Percentiles rank a stretch among this genome's conserved stretches.
phyloP scores from a whole-genome alignment of 257 asterid genomes.

The Leptodermis oblonga region DNA sequence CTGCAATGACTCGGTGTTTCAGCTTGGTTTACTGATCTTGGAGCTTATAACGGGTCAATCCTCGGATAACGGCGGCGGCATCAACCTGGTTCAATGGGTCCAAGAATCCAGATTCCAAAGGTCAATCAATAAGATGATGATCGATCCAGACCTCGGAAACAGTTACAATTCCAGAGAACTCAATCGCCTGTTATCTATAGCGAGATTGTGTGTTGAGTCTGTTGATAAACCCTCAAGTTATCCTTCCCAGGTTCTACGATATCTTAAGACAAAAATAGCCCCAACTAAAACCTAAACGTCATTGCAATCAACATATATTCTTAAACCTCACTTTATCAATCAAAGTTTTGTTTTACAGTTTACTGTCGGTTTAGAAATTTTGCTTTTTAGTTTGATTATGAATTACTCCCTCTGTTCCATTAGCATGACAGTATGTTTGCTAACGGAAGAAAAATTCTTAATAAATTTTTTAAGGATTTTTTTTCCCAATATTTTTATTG shows the following conservation, averaged over 20 bases:
- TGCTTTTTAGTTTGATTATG: no score
- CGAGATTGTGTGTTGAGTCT: slow-evolving; percentile 65
- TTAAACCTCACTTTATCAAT: not conserved
- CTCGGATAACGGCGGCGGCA: slow-evolving; percentile 61
- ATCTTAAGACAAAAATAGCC: slow-evolving; percentile 61
- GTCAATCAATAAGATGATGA: slow-evolving; percentile 65
- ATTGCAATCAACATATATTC: no score
- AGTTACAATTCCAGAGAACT: slow-evolving; percentile 60
- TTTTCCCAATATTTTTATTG: no score
- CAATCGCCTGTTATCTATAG: slow-evolving; percentile 57
- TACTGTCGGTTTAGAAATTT: no score
- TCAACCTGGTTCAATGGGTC: slow-evolving; percentile 67
- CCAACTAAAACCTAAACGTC: not conserved
- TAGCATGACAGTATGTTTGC: no score
- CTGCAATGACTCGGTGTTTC: slow-evolving; percentile 57
- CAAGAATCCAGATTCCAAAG: slow-evolving; percentile 46
- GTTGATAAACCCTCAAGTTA: slow-evolving; percentile 38
- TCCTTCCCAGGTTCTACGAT: slow-evolving; percentile 63
- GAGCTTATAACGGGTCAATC: slow-evolving; percentile 93
- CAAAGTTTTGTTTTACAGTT: not conserved
- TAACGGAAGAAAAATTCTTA: no score
- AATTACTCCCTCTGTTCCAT: no score
- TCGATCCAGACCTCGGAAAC: slow-evolving; percentile 87
- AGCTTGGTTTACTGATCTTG: slow-evolving; percentile 74
- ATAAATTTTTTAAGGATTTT: no score